Evolutionary conservation across 441 rosid genomes (phyloP).

Genomic region (Mallotus japonicus): DNA sequence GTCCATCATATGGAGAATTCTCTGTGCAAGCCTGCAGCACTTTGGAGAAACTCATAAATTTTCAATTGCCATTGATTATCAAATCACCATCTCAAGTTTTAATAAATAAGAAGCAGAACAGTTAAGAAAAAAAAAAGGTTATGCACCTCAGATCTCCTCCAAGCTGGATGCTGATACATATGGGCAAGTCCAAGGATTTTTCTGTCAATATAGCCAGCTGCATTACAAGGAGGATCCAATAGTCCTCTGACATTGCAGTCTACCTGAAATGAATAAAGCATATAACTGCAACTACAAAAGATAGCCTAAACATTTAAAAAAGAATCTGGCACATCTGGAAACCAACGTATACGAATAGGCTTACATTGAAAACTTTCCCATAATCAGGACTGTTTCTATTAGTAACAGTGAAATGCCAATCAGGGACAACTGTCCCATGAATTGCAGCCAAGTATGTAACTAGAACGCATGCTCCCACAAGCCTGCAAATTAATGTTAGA

Average conservation of each 20-base stretch:
- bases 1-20: slow-evolving; percentile 58
- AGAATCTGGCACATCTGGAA: too few relatives aligned
- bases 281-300: not conserved
- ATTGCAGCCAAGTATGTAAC: slow-evolving; percentile 49
- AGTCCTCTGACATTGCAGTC: slow-evolving; percentile 68
- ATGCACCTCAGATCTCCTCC: slow-evolving; percentile 77
- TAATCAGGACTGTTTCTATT: slow-evolving; percentile 47
- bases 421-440: slow-evolving; percentile 71
- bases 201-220: slow-evolving; percentile 75
- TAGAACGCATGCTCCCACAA: slow-evolving; percentile 53
- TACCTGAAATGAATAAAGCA: slow-evolving; percentile 42
- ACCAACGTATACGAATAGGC: too few relatives aligned
- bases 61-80: slow-evolving; percentile 6
- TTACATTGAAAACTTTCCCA: slow-evolving; percentile 62
- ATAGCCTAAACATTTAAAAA: not conserved
- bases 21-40: slow-evolving; percentile 66
- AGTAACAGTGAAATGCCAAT: slow-evolving; percentile 66
- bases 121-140: not conserved
- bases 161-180: slow-evolving; percentile 79
- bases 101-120: not conserved
- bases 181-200: slow-evolving; percentile 64
- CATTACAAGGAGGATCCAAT: slow-evolving; percentile 81
- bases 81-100: slow-evolving; percentile 17
- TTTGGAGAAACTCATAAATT: slow-evolving; percentile 24
- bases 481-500: slow-evolving; percentile 42